Evolutionary conservation across 75 land plant species (phyloP).

Genomic region (Picea sitchensis): DNA sequence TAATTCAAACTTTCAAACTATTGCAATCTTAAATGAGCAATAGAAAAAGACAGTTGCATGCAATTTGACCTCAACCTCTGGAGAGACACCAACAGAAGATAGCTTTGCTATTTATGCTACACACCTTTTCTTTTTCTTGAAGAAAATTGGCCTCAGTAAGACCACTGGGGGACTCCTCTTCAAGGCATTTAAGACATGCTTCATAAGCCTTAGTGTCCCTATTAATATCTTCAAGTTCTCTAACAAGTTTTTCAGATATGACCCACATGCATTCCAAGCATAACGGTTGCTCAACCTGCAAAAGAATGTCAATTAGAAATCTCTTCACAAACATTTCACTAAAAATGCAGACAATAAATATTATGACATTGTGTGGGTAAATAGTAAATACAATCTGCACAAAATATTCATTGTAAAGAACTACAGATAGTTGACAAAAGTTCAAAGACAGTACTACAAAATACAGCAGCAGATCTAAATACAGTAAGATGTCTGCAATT

Average conservation of each 20-base stretch:
- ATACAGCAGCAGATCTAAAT: too few species aligned
- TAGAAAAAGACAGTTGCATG: background rate
- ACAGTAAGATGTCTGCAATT: too few species aligned
- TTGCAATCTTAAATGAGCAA: background rate
- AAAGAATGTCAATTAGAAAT: too few species aligned
- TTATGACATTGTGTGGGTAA: too few species aligned
- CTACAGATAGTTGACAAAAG: too few species aligned
- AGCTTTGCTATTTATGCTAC: background rate
- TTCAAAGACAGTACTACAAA: too few species aligned
- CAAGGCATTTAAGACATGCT: slow-evolving; percentile 68
- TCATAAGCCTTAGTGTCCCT: slow-evolving; percentile 93
- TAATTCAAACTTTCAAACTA: too few species aligned
- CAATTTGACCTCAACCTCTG: background rate
- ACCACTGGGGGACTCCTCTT: slow-evolving; percentile 54
- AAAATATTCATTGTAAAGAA: too few species aligned
- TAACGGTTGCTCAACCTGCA: slow-evolving; percentile 96
- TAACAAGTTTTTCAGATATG: slow-evolving; percentile 85
- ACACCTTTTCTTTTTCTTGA: slow-evolving; percentile 85
- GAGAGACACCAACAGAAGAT: background rate
- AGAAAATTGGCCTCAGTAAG: slow-evolving; percentile 85
- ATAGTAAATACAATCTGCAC: too few species aligned
- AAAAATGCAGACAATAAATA: too few species aligned
- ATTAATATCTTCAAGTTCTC: slow-evolving; percentile 87
- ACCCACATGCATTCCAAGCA: slow-evolving; percentile 95
- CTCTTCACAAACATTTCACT: too few species aligned